Evolutionary conservation across 768 basidiomycete genomes (phyloP).

Genomic region (Mycena olivaceomarginata): DNA sequence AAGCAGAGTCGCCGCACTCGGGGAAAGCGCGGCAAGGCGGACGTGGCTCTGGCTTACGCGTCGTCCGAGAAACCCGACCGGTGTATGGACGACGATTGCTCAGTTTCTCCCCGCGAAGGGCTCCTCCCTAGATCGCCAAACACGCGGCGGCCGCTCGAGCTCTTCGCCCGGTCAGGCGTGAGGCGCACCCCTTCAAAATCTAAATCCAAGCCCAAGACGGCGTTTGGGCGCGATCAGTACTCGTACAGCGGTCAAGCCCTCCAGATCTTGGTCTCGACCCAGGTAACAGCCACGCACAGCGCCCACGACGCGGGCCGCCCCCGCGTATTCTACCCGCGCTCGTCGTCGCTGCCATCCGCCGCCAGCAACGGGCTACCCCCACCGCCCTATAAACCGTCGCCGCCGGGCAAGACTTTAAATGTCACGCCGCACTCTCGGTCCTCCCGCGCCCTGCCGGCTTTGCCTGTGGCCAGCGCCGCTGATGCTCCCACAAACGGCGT

Average conservation of each 20-base stretch:
- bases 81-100: not conserved
- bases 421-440: not conserved
- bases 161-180: not conserved
- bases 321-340: conserved; percentile 40
- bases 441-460: conserved; percentile 30
- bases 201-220: not conserved
- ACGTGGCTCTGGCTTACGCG: no score
- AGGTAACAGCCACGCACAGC: conserved; percentile 32
- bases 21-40: conserved; percentile 3
- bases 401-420: not conserved
- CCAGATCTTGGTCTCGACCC: conserved; percentile 39
- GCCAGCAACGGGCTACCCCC: not conserved
- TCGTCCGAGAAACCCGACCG: conserved; percentile 5
- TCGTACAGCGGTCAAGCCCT: conserved; percentile 10
- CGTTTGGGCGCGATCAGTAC: not conserved
- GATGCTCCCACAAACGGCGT: not conserved
- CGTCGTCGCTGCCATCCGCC: conserved; percentile 33
- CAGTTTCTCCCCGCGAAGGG: not conserved
- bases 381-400: not conserved
- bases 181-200: conserved; percentile 13
- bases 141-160: conserved; percentile 23
- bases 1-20: conserved; percentile 2
- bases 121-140: not conserved
- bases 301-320: conserved; percentile 37
- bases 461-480: not conserved